Evolutionary conservation across 1,139 yeast species (phyloP).

Genomic region (Meyerozyma smithsonii): DNA sequence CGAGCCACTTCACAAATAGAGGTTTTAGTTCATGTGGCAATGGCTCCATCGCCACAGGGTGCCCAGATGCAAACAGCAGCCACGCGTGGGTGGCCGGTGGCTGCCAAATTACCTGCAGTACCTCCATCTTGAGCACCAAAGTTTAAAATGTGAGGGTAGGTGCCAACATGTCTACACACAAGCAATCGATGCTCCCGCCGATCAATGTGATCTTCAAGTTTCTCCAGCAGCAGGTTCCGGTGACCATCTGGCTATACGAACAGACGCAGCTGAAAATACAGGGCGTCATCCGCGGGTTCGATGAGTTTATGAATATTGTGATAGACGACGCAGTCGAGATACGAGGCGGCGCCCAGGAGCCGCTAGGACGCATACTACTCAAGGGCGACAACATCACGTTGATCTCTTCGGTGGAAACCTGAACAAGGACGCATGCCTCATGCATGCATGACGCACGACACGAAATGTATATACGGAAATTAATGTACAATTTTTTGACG

Average conservation of each 20-base stretch:
- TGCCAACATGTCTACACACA: conserved; percentile 13
- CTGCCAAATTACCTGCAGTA: too few species aligned
- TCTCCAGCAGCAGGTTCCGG: conserved; percentile 75
- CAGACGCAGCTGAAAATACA: conserved; percentile 74
- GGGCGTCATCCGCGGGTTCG: conserved; percentile 88
- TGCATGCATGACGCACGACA: too few species aligned
- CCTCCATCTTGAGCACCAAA: too few species aligned
- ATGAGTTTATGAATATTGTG: conserved; percentile 97
- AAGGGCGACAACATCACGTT: conserved; percentile 94
- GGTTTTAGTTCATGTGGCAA: conserved; percentile 25
- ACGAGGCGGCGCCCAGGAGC: conserved; percentile 35
- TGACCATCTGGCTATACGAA: conserved; percentile 84
- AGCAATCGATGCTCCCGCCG: conserved; percentile 68
- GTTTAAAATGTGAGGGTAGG: too few species aligned
- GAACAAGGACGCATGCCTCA: too few species aligned
- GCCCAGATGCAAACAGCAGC: not conserved
- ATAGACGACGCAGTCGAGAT: conserved; percentile 83
- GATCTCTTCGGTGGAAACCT: conserved; percentile 54
- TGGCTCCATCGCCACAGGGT: not conserved
- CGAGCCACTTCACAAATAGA: conserved; percentile 49
- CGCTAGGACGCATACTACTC: conserved; percentile 57
- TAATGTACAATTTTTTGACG: not conserved
- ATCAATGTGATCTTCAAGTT: conserved; percentile 85
- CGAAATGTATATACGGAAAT: not conserved
- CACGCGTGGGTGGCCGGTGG: too few species aligned